Evolutionary conservation across 139 green algal genomes (phyloP).

Genomic region (Chlamydomonas eustigma): DNA sequence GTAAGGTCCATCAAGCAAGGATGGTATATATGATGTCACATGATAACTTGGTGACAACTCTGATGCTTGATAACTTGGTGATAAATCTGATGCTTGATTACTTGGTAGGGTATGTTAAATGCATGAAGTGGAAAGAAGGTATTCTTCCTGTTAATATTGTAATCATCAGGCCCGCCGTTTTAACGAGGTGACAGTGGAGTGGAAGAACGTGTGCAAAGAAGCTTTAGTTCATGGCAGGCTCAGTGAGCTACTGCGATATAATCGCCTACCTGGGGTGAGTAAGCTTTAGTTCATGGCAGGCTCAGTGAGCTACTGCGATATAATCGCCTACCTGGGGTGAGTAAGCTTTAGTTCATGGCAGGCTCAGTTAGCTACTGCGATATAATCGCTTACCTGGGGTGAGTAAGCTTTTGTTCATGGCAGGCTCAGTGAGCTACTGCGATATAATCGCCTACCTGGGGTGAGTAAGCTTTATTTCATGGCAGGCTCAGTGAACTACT

Average conservation of each 20-base stretch:
- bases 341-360: conserved; percentile 7
- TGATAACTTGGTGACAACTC: no score
- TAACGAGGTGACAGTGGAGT: conserved; percentile 29
- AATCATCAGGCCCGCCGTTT: conserved; percentile 17
- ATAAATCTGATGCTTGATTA: no score
- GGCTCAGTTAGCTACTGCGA: conserved; percentile 26
- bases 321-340: conserved; percentile 11
- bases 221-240: conserved; percentile 20
- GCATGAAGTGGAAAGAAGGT: no score
- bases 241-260: conserved; percentile 26
- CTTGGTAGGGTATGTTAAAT: no score
- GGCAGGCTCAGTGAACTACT: no score
- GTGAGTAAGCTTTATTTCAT: background rate
- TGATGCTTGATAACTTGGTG: no score
- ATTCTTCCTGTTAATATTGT: no score
- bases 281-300: conserved; percentile 13
- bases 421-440: conserved; percentile 27
- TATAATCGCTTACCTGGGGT: conserved; percentile 14
- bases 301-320: conserved; percentile 27
- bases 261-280: conserved; percentile 5
- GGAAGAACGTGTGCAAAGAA: background rate
- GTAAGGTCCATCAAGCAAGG: no score
- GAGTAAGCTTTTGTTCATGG: conserved; percentile 1
- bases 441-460: conserved; percentile 17
- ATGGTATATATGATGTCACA: no score